Conservation (phyloP, 1,139 yeast species). For the Zygotorulaspora mrakii region DNA sequence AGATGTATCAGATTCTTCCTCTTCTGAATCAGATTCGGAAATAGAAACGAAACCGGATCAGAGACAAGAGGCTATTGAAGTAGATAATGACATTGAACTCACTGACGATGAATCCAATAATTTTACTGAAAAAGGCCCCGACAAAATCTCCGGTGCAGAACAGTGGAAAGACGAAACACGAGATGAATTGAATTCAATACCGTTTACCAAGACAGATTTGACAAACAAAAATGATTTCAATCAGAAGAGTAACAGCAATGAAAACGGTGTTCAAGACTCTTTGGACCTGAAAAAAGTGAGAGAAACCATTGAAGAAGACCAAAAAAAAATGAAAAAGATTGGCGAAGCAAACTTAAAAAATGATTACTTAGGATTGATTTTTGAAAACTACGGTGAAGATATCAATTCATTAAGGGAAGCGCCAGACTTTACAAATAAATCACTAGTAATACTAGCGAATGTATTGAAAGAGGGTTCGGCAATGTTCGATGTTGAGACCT, state of each 20-base stretch:
- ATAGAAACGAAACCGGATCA: conserved; percentile 22
- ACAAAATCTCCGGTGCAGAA: conserved; percentile 11
- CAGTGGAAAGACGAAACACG: conserved; percentile 22
- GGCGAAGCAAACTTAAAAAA: conserved; percentile 42
- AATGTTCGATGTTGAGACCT: conserved; percentile 60
- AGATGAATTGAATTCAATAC: conserved; percentile 25
- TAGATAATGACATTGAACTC: conserved; percentile 36
- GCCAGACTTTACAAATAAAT: conserved; percentile 59
- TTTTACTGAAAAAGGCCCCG: conserved; percentile 8
- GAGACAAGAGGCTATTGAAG: conserved; percentile 18
- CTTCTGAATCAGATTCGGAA: conserved; percentile 31
- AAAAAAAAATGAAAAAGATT: conserved; percentile 11
- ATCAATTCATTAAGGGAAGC: conserved; percentile 59
- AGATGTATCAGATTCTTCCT: conserved; percentile 46
- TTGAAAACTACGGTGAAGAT: conserved; percentile 58
- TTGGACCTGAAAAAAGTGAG: conserved; percentile 25
- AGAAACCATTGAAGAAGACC: conserved; percentile 22
- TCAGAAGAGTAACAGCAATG: conserved; percentile 19
- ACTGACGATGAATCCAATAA: conserved; percentile 42
- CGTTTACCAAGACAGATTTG: conserved; percentile 32
- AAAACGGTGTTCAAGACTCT: conserved; percentile 11
- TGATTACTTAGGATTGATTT: conserved; percentile 54
- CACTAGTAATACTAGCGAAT: conserved; percentile 60
- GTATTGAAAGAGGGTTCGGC: conserved; percentile 63
- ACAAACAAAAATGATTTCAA: conserved; percentile 24